phyloP scores from a whole-genome alignment of 2,329 filamentous ascomycete genomes.

The Diaporthe citrichinensis region DNA sequence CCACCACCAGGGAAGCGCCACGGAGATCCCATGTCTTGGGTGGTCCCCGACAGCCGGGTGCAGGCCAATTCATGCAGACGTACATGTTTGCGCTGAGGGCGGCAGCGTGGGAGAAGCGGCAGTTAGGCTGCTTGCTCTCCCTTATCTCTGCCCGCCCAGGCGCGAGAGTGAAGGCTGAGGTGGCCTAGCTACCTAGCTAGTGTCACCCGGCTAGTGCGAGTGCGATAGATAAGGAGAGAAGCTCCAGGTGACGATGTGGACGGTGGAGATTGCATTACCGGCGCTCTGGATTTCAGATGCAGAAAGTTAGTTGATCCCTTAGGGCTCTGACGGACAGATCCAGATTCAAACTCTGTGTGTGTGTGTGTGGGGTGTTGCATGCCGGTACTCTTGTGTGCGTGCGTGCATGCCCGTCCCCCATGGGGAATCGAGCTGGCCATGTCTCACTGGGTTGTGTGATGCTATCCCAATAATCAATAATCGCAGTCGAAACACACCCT shows the following conservation, averaged over 20 bases:
- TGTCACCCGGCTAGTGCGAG: background rate
- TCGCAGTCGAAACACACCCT: background rate
- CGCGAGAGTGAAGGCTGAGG: constrained; percentile 6
- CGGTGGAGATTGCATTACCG: background rate
- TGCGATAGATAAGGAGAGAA: background rate
- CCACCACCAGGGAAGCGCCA: background rate
- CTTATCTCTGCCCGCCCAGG: constrained; percentile 22
- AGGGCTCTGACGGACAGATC: background rate
- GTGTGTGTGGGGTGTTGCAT: background rate
- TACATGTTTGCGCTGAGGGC: background rate
- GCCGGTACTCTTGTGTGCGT: background rate
- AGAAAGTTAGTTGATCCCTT: background rate
- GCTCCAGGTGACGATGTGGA: background rate
- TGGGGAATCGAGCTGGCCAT: background rate
- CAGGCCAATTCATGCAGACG: constrained; percentile 6
- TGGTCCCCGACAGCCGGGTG: background rate
- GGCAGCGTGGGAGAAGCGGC: background rate
- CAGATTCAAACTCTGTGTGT: too few species aligned
- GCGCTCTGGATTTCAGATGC: constrained; percentile 13
- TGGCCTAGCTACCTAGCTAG: background rate
- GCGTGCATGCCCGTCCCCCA: background rate
- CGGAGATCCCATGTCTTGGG: background rate
- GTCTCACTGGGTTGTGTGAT: background rate
- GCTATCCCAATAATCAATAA: background rate
- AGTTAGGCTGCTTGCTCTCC: background rate